phyloP scores from a whole-genome alignment of 2,329 filamentous ascomycete species.

The Xylaria sp. region DNA sequence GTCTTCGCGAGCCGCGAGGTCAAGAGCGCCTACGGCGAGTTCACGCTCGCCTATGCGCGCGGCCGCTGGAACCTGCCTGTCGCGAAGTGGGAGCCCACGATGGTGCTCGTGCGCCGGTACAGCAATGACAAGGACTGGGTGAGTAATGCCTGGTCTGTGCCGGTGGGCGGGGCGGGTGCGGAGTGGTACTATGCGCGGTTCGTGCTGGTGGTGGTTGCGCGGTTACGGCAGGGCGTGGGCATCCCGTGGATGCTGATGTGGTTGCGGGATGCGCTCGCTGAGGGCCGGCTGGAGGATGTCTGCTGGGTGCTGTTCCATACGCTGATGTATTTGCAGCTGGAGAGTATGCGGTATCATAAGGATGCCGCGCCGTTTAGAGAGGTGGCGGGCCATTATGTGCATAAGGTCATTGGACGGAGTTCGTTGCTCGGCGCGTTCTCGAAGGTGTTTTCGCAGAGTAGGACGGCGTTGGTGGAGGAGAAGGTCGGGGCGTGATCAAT shows the following conservation, averaged over 20 bases:
- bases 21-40: conserved; percentile 17
- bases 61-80: conserved; percentile 18
- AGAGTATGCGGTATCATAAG: conserved; percentile 18
- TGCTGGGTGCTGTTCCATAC: conserved; percentile 26
- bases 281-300: conserved; percentile 9
- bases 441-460: not conserved
- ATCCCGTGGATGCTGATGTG: conserved; percentile 16
- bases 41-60: conserved; percentile 11
- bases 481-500: not conserved
- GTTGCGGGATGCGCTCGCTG: conserved; percentile 13
- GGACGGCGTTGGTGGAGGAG: not conserved
- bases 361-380: not conserved
- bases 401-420: not conserved
- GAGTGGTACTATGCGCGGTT: conserved; percentile 25
- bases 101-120: conserved; percentile 12
- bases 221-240: not conserved
- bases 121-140: conserved; percentile 5
- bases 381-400: not conserved
- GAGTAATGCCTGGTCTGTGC: not conserved
- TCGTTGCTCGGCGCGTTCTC: not conserved
- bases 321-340: conserved; percentile 27
- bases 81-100: conserved; percentile 12
- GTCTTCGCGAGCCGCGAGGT: conserved; percentile 22
- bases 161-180: conserved; percentile 2
- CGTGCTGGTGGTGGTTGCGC: conserved; percentile 9